Base-by-base conservation (phyloP, 2,329 filamentous ascomycete genomes). In the Waltergamsia citrina region DNA sequence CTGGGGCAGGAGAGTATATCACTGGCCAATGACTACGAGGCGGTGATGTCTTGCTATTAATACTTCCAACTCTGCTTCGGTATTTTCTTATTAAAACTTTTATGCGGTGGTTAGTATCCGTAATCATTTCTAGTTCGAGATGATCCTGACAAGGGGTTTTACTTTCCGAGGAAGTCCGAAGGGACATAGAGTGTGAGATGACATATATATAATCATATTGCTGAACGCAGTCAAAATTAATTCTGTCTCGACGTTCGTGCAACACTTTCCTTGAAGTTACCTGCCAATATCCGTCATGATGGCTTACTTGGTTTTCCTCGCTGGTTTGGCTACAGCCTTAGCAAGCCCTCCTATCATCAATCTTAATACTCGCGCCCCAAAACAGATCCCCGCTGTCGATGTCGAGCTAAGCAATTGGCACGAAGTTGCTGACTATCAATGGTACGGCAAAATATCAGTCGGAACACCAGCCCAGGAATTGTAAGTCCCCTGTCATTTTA, bases 391-490 rank as follows among this genome's bases (percentile, higher is more conserved):
- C n/a, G 15, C 39, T 4, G 32, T 38, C 3, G 26, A 43, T 12
- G 32, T 41, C 6, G 33, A 39, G 10, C 23, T 43, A 25, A 34
- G 28, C 31, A 43, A 42, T 16, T 43, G 41, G 41, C 38, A 35
- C 33, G 32, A 41, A 12, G 28, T 15, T 2, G 14, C 29, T 27
- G 19, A 36, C 34, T 32, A 22, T 10, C 18, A 22, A 29, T 43
- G 41, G 41, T 43, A 43, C 16, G 40, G 40, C n/a, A 43, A 42
- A 15, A 14, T 42, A 10, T 38, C 41, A 19, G 39, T 46, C 17
- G 44, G 44, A 11, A 44, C 41, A 3, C 44, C 43, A 2, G 36
- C 33, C 16, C 51, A 53, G 29, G 47, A 45, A 6, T 43, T 54
- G 52, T 53, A 45, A 42, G 50, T 47, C 4, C 10, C 15, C 15